A percentile compares a stretch with the other conserved stretches of the same genome.
Evolutionary conservation across 1,284 basidiomycete genomes (phyloP).

Genomic region (Termitomyces sp.): DNA sequence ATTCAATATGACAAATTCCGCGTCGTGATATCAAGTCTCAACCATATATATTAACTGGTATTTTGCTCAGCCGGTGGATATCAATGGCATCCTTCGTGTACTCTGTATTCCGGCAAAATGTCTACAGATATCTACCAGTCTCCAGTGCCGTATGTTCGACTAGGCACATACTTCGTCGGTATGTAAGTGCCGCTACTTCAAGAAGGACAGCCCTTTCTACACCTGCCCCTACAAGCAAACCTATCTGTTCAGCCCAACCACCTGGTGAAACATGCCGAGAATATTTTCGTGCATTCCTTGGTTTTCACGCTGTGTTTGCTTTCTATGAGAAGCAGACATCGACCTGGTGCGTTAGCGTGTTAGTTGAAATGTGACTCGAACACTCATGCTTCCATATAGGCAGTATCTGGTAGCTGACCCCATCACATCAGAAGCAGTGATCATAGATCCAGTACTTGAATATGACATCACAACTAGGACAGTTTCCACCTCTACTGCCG

Average conservation of each 20-base stretch:
- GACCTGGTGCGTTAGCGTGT: conserved; percentile 11
- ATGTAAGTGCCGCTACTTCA: background rate
- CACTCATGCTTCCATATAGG: conserved; percentile 11
- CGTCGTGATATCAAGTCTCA: too few species aligned
- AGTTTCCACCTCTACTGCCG: conserved; percentile 30
- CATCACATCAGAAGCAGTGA: conserved; percentile 25
- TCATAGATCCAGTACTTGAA: conserved; percentile 35
- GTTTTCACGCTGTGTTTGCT: conserved; percentile 16
- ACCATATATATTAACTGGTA: background rate
- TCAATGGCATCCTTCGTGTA: background rate
- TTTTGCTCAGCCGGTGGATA: background rate
- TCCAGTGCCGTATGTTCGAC: background rate
- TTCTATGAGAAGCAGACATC: conserved; percentile 21
- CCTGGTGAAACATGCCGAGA: conserved; percentile 7
- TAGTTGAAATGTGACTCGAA: background rate
- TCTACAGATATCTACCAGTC: background rate
- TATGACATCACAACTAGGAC: conserved; percentile 31
- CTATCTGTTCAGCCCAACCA: background rate
- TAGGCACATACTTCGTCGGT: background rate
- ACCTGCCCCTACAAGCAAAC: background rate
- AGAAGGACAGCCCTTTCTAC: background rate
- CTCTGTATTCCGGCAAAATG: background rate
- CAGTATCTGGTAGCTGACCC: conserved; percentile 35
- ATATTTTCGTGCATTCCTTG: conserved; percentile 7
- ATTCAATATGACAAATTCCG: background rate